Percentiles rank a stretch among this genome's conserved stretches.
phyloP scores from a whole-genome alignment of 2,329 filamentous ascomycete genomes.

The Botrytis sinoallii region DNA sequence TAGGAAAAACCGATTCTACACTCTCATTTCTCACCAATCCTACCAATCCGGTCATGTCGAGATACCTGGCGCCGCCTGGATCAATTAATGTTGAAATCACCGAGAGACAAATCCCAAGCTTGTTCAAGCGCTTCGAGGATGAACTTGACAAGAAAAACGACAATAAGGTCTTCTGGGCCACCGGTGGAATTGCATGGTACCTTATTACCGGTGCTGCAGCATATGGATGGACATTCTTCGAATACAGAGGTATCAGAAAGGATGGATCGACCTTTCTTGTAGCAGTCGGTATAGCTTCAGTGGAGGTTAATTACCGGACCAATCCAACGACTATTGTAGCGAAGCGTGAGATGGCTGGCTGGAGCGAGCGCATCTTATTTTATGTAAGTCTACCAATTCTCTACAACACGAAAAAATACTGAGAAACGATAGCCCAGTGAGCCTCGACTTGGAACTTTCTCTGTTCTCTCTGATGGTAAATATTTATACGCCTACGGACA shows the following conservation, averaged over 20 bases:
- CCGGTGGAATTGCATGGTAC: conserved; percentile 15
- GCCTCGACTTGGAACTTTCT: conserved; percentile 26
- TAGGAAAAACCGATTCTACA: conserved; percentile 22
- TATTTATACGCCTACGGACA: conserved; percentile 28
- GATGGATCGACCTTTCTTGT: conserved; percentile 12
- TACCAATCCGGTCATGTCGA: conserved; percentile 20
- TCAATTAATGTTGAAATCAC: conserved; percentile 10
- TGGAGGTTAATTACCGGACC: conserved; percentile 12
- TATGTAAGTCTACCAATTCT: not conserved
- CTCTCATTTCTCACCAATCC: conserved; percentile 9
- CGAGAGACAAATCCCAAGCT: conserved; percentile 16
- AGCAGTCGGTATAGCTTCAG: conserved; percentile 15
- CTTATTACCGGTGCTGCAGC: conserved; percentile 1
- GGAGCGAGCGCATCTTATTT: conserved; percentile 9
- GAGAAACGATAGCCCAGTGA: conserved; percentile 15
- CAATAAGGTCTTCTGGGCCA: conserved; percentile 8
- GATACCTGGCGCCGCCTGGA: conserved; percentile 16
- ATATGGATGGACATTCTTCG: conserved; percentile 20
- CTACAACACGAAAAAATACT: not conserved
- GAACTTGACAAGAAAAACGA: conserved; percentile 15
- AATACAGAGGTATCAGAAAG: conserved; percentile 4
- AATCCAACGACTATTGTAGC: conserved; percentile 11
- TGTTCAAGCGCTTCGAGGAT: conserved; percentile 11
- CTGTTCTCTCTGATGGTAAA: conserved; percentile 9
- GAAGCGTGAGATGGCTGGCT: conserved; percentile 7